Evolutionary conservation across 148 eudicot genomes (phyloP).

Genomic region (Rhododendron williamsianum): DNA sequence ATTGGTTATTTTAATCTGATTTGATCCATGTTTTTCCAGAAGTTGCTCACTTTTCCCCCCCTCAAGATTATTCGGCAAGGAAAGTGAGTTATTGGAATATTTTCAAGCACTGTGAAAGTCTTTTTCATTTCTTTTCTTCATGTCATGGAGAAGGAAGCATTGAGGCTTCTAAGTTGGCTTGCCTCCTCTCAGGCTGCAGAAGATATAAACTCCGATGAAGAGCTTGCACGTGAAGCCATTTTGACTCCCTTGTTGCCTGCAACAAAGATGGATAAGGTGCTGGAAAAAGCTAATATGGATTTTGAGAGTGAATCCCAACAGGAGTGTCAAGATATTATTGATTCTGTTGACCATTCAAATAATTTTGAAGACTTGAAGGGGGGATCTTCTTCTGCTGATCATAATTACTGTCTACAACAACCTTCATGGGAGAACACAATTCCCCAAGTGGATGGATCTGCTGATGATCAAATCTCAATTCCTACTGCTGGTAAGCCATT

Average conservation of each 20-base stretch:
- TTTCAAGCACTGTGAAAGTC: not conserved
- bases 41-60: not conserved
- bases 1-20: too few relatives aligned
- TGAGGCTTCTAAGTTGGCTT: conserved; percentile 84
- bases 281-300: conserved; percentile 64
- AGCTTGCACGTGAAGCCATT: conserved; percentile 62
- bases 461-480: conserved; percentile 40
- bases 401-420: conserved; percentile 5
- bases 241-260: conserved; percentile 72
- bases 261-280: conserved; percentile 36
- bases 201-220: conserved; percentile 90
- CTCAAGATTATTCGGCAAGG: not conserved
- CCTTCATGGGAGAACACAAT: conserved; percentile 29
- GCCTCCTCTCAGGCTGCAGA: conserved; percentile 94
- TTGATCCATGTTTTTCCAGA: not conserved
- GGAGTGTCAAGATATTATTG: conserved; percentile 97
- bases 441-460: conserved; percentile 72
- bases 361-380: conserved; percentile 28
- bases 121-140: conserved; percentile 15
- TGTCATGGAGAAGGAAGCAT: conserved; percentile 63
- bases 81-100: not conserved
- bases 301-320: conserved; percentile 81
- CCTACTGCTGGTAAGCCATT: conserved; percentile 21
- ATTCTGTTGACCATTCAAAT: conserved; percentile 48
- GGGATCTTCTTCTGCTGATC: conserved; percentile 24